Conservation (phyloP, 2,329 filamentous ascomycete genomes). For the Cercospora sojina region DNA sequence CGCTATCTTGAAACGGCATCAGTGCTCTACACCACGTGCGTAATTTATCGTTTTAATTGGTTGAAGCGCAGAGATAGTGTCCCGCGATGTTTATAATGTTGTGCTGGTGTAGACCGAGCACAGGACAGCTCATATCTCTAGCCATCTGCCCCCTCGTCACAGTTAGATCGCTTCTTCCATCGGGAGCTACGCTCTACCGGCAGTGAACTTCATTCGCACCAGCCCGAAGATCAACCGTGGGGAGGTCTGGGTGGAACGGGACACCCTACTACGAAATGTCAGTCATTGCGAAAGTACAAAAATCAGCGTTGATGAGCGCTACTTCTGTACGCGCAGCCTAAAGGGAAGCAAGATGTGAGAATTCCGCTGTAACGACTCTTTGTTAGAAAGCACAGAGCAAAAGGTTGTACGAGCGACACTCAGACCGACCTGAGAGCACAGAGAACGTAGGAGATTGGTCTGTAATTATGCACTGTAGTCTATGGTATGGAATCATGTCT, state of each 20-base stretch:
- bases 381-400: neutral
- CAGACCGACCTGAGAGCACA: neutral
- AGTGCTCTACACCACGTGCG: neutral
- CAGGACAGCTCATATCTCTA: neutral
- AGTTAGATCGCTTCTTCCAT: neutral
- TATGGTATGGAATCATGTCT: neutral
- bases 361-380: neutral
- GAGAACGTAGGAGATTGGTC: neutral
- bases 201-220: neutral
- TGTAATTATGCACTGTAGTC: neutral
- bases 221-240: neutral
- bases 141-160: neutral
- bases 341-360: neutral
- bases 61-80: neutral
- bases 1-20: neutral
- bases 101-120: neutral
- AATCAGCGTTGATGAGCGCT: neutral
- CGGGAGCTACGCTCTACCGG: neutral
- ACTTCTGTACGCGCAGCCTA: neutral
- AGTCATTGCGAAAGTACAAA: neutral
- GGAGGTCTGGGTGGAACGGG: neutral
- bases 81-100: neutral
- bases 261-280: neutral
- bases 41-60: neutral
- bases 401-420: neutral